A percentile compares a stretch with the other conserved stretches of the same genome.
phyloP scores from a whole-genome alignment of 1,139 yeast genomes.

The Chernovozyma aurita region DNA sequence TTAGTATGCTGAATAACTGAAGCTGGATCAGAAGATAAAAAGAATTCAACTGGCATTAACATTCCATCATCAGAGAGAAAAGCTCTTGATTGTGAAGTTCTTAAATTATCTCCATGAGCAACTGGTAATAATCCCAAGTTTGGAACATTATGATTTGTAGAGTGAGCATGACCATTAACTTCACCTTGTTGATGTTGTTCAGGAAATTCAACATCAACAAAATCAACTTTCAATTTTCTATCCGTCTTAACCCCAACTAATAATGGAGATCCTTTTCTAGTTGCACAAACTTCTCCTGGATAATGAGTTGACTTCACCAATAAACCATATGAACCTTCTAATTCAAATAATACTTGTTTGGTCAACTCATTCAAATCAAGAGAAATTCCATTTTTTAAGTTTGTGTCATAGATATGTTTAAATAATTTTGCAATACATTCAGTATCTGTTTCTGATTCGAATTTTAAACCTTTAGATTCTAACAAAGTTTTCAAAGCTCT shows the following conservation, averaged over 20 bases:
- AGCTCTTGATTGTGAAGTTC: conserved; percentile 91
- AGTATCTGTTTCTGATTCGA: conserved; percentile 94
- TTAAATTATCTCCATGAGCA: conserved; percentile 51
- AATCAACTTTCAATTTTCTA: conserved; percentile 91
- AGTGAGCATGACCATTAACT: conserved; percentile 3
- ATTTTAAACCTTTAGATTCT: conserved; percentile 70
- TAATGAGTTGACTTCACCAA: conserved; percentile 87
- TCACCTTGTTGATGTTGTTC: conserved; percentile 36
- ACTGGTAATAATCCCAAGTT: conserved; percentile 33
- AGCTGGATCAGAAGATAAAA: conserved; percentile 94
- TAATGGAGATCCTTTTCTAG: conserved; percentile 97
- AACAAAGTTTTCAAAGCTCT: conserved; percentile 84
- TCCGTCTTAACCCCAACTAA: conserved; percentile 97
- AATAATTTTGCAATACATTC: conserved; percentile 96
- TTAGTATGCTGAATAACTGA: conserved; percentile 98
- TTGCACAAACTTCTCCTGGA: conserved; percentile 95
- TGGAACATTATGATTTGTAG: too few relatives aligned
- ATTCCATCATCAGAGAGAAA: conserved; percentile 87
- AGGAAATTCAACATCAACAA: conserved; percentile 96
- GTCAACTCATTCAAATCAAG: conserved; percentile 89
- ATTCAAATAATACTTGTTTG: conserved; percentile 85
- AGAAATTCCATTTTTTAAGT: conserved; percentile 59
- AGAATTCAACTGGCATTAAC: conserved; percentile 94
- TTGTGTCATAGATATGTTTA: conserved; percentile 84
- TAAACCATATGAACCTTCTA: conserved; percentile 97